Evolutionary conservation across 1,284 basidiomycete species (phyloP).

Genomic region (Ceratobasidium sp.): DNA sequence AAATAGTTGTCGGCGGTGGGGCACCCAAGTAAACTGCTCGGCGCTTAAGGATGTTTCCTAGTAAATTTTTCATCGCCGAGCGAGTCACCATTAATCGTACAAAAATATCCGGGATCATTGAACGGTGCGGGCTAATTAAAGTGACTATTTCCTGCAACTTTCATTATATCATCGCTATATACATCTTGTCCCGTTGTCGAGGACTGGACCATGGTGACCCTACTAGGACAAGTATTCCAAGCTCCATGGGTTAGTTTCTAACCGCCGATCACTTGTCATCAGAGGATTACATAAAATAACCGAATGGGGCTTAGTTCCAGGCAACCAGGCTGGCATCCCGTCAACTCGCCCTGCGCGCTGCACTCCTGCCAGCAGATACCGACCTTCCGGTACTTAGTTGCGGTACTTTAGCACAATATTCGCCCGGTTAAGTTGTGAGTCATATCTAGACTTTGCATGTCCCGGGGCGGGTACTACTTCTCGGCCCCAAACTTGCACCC

Average conservation of each 20-base stretch:
- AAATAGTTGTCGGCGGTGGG: background rate
- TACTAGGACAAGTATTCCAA: background rate
- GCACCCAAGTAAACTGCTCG: background rate
- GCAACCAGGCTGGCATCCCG: no score
- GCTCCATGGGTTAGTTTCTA: background rate
- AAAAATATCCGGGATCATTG: background rate
- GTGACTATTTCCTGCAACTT: background rate
- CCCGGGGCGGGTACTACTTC: no score
- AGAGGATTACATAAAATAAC: background rate
- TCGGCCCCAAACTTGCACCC: no score
- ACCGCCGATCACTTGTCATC: slow-evolving; percentile 7
- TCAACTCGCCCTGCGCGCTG: no score
- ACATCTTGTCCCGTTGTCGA: no score
- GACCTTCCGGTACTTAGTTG: no score
- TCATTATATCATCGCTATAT: background rate
- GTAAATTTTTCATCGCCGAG: background rate
- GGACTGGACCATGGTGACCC: background rate
- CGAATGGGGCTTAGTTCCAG: slow-evolving; percentile 1
- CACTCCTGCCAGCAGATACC: no score
- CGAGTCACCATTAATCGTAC: background rate
- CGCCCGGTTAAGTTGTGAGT: no score
- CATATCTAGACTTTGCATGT: no score
- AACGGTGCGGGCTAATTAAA: background rate
- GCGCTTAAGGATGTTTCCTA: background rate
- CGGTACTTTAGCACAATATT: no score